A percentile compares a stretch with the other conserved stretches of the same genome.
phyloP scores from a whole-genome alignment of 73 alveolate species.

The Blepharisma japonicum region DNA sequence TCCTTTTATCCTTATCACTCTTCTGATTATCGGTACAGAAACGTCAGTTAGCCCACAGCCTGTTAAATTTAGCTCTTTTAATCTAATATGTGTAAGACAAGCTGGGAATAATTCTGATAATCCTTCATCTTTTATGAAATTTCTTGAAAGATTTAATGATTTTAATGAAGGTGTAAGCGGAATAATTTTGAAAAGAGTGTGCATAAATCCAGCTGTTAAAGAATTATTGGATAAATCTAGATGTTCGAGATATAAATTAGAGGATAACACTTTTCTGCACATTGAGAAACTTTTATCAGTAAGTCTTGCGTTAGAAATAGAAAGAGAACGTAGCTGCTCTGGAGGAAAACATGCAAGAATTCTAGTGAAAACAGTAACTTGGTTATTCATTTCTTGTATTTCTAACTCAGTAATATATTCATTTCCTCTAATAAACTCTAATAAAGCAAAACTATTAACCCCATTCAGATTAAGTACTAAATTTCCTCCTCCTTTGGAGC shows the following conservation, averaged over 20 bases:
- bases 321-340: not conserved
- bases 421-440: slow-evolving; percentile 15
- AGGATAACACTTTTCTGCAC: not conserved
- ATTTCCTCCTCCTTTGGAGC: not conserved
- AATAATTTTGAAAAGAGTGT: not conserved
- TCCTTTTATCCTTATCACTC: not conserved
- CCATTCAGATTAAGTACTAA: not conserved
- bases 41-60: slow-evolving; percentile 16
- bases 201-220: not conserved
- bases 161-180: not conserved
- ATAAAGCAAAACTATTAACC: not conserved
- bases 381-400: not conserved
- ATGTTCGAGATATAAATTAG: not conserved
- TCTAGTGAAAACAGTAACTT: not conserved
- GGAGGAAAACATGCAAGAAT: slow-evolving; percentile 5
- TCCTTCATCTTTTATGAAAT: not conserved
- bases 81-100: not conserved
- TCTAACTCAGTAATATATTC: not conserved
- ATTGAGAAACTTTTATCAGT: not conserved
- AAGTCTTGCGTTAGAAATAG: not conserved
- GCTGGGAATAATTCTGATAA: not conserved
- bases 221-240: not conserved
- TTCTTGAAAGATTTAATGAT: not conserved
- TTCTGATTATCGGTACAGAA: not conserved
- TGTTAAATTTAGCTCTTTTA: not conserved